These are phyloP conservation scores for Colletotrichum limetticola DNA, from an alignment of 2,329 filamentous ascomycete species.

Conservation along the genomic window DNA sequence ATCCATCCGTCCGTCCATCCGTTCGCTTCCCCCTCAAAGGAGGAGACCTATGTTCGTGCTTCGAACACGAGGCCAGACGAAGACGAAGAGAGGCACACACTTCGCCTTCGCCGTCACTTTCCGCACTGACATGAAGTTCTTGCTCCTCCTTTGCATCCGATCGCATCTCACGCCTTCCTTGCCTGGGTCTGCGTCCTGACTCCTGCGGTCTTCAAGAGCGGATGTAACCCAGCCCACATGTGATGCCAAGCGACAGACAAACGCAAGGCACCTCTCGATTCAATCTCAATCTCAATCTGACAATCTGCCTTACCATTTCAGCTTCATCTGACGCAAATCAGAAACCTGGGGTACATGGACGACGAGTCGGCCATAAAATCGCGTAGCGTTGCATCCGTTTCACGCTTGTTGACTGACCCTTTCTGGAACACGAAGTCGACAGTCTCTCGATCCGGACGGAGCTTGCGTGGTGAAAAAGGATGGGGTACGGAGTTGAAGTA, in stretches of 20 bases:
- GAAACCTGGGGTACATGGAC: background rate
- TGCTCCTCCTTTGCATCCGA: background rate
- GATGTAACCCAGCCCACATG: background rate
- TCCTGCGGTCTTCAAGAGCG: background rate
- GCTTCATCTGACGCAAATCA: background rate
- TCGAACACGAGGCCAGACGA: background rate
- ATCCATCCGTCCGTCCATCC: background rate
- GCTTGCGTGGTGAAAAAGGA: background rate
- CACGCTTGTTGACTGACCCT: conserved; percentile 13
- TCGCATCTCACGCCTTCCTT: background rate
- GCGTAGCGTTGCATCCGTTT: conserved; percentile 23
- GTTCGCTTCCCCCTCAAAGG: background rate
- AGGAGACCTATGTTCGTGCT: background rate
- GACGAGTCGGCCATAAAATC: background rate
- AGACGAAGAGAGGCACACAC: background rate
- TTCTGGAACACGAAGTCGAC: conserved; percentile 21
- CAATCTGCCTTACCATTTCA: background rate
- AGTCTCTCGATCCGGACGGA: background rate
- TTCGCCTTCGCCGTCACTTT: background rate
- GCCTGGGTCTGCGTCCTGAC: too few species aligned
- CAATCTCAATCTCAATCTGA: background rate
- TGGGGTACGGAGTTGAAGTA: background rate
- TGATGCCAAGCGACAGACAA: background rate
- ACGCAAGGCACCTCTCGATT: background rate
- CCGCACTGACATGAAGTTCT: too few species aligned